These are phyloP conservation scores for Brassica balearica DNA, from an alignment of 441 rosid genomes.

Conservation along the genomic window DNA sequence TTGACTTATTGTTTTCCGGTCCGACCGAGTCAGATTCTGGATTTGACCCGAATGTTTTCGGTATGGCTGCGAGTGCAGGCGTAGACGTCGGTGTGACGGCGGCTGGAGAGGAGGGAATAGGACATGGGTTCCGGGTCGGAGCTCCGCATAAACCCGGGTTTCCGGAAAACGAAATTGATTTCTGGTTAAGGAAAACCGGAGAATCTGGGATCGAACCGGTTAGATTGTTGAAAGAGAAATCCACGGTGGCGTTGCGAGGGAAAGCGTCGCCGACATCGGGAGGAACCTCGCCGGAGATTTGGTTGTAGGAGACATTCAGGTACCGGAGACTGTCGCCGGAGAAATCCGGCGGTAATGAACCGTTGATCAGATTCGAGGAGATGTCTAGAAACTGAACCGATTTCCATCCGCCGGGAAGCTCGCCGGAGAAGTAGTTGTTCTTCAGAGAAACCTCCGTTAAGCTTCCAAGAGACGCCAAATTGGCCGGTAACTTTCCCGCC, in stretches of 20 bases:
- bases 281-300: constrained; percentile 67
- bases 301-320: constrained; percentile 72
- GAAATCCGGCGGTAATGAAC: constrained; percentile 73
- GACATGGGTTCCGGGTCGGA: constrained; percentile 56
- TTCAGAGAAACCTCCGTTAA: constrained; percentile 62
- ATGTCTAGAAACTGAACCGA: constrained; percentile 63
- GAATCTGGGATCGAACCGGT: constrained; percentile 72
- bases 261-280: constrained; percentile 51
- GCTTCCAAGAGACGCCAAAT: constrained; percentile 51
- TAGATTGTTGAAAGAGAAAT: constrained; percentile 76
- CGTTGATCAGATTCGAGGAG: constrained; percentile 74
- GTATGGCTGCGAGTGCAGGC: constrained; percentile 81
- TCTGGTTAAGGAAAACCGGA: constrained; percentile 54
- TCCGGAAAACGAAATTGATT: constrained; percentile 53
- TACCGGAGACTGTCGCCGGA: constrained; percentile 58
- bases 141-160: constrained; percentile 73
- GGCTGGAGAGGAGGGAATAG: constrained; percentile 55
- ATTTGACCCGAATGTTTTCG: constrained; percentile 59
- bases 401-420: constrained; percentile 60
- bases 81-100: constrained; percentile 59
- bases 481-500: constrained; percentile 70
- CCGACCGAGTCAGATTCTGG: constrained; percentile 16
- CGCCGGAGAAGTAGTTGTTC: constrained; percentile 65
- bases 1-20: constrained; percentile 21
- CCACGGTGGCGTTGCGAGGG: constrained; percentile 62